Evolutionary conservation across 176 grass and related monocot species (phyloP).

Genomic region (Phoenix roebelenii): DNA sequence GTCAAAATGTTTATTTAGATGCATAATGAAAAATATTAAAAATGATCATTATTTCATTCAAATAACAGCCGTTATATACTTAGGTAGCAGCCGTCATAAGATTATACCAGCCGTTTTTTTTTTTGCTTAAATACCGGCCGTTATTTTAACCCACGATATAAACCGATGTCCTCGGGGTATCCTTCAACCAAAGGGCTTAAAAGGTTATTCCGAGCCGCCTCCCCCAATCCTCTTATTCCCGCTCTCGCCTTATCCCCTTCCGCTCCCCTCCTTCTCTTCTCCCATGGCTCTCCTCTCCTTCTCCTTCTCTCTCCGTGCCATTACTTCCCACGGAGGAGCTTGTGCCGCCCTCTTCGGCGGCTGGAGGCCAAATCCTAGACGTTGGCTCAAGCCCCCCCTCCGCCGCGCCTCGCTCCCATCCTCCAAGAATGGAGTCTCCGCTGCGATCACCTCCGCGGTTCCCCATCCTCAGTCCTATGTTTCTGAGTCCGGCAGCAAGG

Average conservation of each 20-base stretch:
- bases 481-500: neutral
- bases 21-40: too few species aligned
- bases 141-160: too few species aligned
- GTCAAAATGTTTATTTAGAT: too few species aligned
- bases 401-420: neutral
- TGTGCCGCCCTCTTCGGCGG: neutral
- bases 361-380: neutral
- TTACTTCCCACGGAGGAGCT: neutral
- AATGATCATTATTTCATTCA: too few species aligned
- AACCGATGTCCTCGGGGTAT: too few species aligned
- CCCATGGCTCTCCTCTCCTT: constrained; percentile 20
- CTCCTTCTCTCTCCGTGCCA: constrained; percentile 15
- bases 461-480: constrained; percentile 7
- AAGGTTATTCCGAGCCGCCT: too few species aligned
- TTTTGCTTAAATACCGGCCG: too few species aligned
- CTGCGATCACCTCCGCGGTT: neutral
- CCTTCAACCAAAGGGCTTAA: too few species aligned
- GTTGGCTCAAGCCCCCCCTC: neutral
- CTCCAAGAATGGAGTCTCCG: neutral
- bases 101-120: too few species aligned
- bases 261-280: neutral
- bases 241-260: neutral
- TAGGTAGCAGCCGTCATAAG: too few species aligned
- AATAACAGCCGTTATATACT: too few species aligned
- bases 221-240: too few species aligned